Evolutionary conservation across 805 yeast genomes (phyloP), one percentile per base, ranked within the genome.

Genomic region (Metschnikowia santaceciliae): DNA sequence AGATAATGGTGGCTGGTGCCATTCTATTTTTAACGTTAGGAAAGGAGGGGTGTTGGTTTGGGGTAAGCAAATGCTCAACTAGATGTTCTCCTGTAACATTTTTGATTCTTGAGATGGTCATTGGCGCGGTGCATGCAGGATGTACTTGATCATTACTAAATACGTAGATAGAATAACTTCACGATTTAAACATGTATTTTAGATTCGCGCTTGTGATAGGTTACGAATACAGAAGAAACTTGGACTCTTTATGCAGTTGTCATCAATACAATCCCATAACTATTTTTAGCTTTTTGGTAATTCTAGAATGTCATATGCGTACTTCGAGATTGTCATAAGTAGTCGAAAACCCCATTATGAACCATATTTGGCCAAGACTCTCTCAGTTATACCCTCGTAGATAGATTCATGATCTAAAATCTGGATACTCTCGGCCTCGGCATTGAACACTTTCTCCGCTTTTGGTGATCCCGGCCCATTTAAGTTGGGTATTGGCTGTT

Each of bases 351-450:
- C 30, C 8, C 13, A 39, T 42, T 7, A 32, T 10, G 15, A 30
- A 26, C 40, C 32, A 22, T 57, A 55, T 23, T 48, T 49, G 15
- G 51, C 11, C 43, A 57, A 52, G 14, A 54, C 46, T 11, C 60
- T 46, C 33, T 46, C 41, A 10, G 57, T 90, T 32, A 88, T 81
- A 7, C 78, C 81, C 13, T 78, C 82, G 42, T 83, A 76, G 40
- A 80, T 76, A 8, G 68, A 58, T 42, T 64, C 67, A 57, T 83
- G 86, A 42, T 76, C 72, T 42, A 81, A 72, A 43, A 90, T 77
- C 54, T 85, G 84, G 38, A 90, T 64, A 59, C 83, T 85, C 59
- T 91, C 94, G 2, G 94, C 86, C 63, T 89, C 87, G 15, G 78
- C 74, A 49, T 73, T 72, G 75, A 87, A 86, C 19, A 86, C 57